Evolutionary conservation across 768 basidiomycete species (phyloP).

Genomic region (Lentinula lateritia): DNA sequence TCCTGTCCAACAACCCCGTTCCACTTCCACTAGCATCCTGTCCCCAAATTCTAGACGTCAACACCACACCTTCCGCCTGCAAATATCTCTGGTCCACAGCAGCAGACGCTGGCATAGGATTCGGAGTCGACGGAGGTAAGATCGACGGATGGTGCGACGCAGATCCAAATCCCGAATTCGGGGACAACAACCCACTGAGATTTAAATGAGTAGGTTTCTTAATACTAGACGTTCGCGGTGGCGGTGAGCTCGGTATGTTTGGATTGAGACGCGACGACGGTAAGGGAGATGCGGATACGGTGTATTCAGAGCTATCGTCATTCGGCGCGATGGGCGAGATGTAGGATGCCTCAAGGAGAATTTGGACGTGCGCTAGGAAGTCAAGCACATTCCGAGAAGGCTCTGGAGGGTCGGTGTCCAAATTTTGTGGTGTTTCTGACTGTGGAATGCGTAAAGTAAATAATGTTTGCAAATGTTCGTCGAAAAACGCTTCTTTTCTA

Average conservation of each 20-base stretch:
- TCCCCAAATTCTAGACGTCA: constrained; percentile 75
- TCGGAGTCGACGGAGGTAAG: constrained; percentile 78
- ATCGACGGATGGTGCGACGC: constrained; percentile 51
- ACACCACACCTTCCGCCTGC: constrained; percentile 68
- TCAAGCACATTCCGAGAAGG: background rate
- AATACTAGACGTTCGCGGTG: background rate
- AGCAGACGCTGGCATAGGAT: constrained; percentile 71
- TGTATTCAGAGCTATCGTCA: background rate
- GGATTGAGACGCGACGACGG: background rate
- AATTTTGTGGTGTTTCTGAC: background rate
- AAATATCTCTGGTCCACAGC: constrained; percentile 75
- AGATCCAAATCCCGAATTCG: background rate
- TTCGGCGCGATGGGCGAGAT: background rate
- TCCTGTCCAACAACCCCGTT: background rate
- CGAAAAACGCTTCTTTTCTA: constrained; percentile 5
- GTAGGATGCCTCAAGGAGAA: constrained; percentile 3
- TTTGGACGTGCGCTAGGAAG: constrained; percentile 3
- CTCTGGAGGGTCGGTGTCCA: background rate
- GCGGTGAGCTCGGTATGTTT: background rate
- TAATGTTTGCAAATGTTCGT: constrained; percentile 3
- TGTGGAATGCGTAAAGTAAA: constrained; percentile 4
- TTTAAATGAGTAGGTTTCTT: constrained; percentile 4
- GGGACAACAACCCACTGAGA: background rate
- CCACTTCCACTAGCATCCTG: constrained; percentile 31
- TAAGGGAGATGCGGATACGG: background rate